phyloP scores from a whole-genome alignment of 495 filamentous ascomycete species.

The Friedmanniomyces simplex region DNA sequence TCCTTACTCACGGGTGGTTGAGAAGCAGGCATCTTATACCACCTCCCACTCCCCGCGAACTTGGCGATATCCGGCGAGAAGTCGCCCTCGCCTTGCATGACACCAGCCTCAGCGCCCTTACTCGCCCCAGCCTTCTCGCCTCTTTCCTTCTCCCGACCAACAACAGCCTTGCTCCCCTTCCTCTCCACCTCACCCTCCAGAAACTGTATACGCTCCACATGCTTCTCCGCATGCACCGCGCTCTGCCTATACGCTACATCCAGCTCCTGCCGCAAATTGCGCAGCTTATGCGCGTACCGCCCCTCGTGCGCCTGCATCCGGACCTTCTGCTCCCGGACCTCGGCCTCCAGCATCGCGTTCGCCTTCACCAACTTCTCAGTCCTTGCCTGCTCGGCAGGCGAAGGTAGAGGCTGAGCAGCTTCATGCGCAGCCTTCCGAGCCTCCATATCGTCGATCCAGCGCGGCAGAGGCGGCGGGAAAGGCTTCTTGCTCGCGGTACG shows the following conservation, averaged over 20 bases:
- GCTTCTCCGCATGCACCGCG: conserved; percentile 17
- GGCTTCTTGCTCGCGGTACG: conserved; percentile 4
- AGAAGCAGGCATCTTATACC: conserved; percentile 30
- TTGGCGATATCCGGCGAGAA: conserved; percentile 27
- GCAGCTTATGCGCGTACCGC: conserved; percentile 12
- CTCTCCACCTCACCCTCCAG: conserved; percentile 35
- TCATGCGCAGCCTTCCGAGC: not conserved
- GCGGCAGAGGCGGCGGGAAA: not conserved
- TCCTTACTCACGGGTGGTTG: conserved; percentile 10
- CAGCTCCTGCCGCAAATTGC: conserved; percentile 6
- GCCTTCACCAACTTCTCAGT: conserved; percentile 5
- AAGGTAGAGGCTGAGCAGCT: not conserved
- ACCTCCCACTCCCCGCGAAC: conserved; percentile 25
- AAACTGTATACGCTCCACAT: conserved; percentile 9
- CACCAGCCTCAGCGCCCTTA: conserved; percentile 27
- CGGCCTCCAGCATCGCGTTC: conserved; percentile 12
- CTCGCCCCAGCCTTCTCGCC: not conserved
- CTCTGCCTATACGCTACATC: conserved; percentile 18
- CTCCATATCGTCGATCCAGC: conserved; percentile 5
- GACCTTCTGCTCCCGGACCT: conserved; percentile 19
- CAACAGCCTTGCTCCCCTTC: conserved; percentile 42
- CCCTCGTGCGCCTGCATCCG: conserved; percentile 10
- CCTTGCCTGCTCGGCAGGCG: not conserved
- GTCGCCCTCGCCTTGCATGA: conserved; percentile 47
- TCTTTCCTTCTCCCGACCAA: not conserved